These are phyloP conservation scores for Haberlea rhodopensis DNA, from an alignment of 257 asterid genomes.

Conservation along the genomic window DNA sequence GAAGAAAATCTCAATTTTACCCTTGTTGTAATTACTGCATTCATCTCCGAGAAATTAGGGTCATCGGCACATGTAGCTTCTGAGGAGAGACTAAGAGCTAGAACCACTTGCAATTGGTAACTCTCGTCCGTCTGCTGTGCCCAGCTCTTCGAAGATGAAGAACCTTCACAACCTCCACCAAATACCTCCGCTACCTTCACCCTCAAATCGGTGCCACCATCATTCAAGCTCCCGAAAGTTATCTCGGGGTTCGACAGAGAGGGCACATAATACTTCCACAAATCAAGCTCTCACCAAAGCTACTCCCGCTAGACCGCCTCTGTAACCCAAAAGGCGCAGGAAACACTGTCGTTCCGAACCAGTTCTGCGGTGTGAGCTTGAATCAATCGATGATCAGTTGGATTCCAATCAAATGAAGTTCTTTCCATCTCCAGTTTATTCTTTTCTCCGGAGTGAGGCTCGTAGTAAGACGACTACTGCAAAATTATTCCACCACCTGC, in stretches of 20 bases:
- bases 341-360: conserved; percentile 52
- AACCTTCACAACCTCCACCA: conserved; percentile 43
- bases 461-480: conserved; percentile 41
- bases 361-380: conserved; percentile 53
- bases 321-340: conserved; percentile 58
- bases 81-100: conserved; percentile 84
- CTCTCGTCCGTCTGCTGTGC: conserved; percentile 99
- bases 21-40: no score
- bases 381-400: conserved; percentile 55
- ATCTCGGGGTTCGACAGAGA: conserved; percentile 58
- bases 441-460: conserved; percentile 65
- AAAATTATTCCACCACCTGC: conserved; percentile 32
- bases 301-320: conserved; percentile 92
- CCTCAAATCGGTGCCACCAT: conserved; percentile 49
- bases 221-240: conserved; percentile 35
- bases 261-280: conserved; percentile 70
- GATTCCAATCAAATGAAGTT: conserved; percentile 61
- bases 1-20: no score
- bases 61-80: conserved; percentile 83
- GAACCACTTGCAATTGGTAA: conserved; percentile 84
- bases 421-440: conserved; percentile 41
- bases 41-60: conserved; percentile 83
- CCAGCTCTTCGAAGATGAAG: conserved; percentile 85
- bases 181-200: conserved; percentile 43
- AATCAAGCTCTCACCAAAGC: conserved; percentile 80